Base-by-base conservation (phyloP, 2,329 filamentous ascomycete genomes). In the Penicillium sp. region DNA sequence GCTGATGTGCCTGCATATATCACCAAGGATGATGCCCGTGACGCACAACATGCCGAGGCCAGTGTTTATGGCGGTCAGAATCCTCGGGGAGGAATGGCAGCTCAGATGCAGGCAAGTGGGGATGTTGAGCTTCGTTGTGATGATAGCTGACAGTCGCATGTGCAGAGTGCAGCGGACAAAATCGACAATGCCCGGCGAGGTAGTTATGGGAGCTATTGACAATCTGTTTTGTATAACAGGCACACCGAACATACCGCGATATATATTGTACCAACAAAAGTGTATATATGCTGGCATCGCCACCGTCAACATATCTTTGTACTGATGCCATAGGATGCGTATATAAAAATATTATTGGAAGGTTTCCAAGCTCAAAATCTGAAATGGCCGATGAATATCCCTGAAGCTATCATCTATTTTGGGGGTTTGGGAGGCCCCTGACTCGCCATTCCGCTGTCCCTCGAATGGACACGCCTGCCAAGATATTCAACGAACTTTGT, bases 111-210 rank as follows among this genome's bases (percentile, higher is more conserved):
- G 58, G 64, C 64, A 46, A 53, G 65, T 61, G 21, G 37, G 24
- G 7, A 19, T 9, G 9, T 17, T 26, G 24, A 17, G 17, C 3
- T 31, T 46, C 12, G 38, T 35, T 13, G 26, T 13, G 13, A 31
- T 21, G 12, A 33, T 49, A 44, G 39, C 51, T 52, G 50, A 56
- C 49, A 26, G 22, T 46, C 31, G 49, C 41, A 2, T 32, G 12
- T 39, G 12, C 44, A 68, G 65, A 68, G 65, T 56, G 64, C 61
- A 9, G 64, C 65, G 4, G 65, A 67, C 54, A 67, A 67, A 38
- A 55, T 64, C 13, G 64, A 66, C 17, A 49, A 64, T 44, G 56
- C 57, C 6, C 55, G 53, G 26, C 53, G 55, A 19, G 54, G 50
- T 2, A 61, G 57, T 29, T 45, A 33, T 29, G 34, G 41, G 15